A percentile compares a stretch with the other conserved stretches of the same genome.
These are phyloP conservation scores for Russula foetens DNA, from an alignment of 768 basidiomycete genomes.

Conservation along the genomic window DNA sequence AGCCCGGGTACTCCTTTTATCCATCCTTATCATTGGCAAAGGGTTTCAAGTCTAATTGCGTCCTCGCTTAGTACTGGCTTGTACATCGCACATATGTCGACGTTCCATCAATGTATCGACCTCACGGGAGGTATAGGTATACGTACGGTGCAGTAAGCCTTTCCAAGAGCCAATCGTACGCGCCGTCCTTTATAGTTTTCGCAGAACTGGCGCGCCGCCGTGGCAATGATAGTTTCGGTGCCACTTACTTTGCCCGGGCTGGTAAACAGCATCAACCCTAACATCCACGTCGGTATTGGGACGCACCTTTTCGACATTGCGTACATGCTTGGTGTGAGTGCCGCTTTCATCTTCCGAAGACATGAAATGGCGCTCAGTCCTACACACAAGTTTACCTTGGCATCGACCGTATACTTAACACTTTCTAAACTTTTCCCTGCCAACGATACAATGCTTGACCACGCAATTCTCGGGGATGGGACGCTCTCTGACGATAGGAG, in stretches of 20 bases:
- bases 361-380: neutral
- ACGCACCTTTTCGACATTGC: slow-evolving; percentile 57
- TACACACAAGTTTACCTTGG: slow-evolving; percentile 10
- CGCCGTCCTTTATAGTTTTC: neutral
- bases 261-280: slow-evolving; percentile 61
- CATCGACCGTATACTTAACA: slow-evolving; percentile 11
- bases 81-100: slow-evolving; percentile 65
- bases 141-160: slow-evolving; percentile 52
- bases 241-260: slow-evolving; percentile 72
- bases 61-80: slow-evolving; percentile 56
- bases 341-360: neutral
- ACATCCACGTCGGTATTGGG: slow-evolving; percentile 51
- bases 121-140: slow-evolving; percentile 73
- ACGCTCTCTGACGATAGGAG: neutral
- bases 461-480: slow-evolving; percentile 1
- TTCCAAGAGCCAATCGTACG: neutral
- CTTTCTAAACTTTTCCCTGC: slow-evolving; percentile 17
- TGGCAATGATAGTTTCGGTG: slow-evolving; percentile 59
- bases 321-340: slow-evolving; percentile 62
- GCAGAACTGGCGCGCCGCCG: slow-evolving; percentile 80
- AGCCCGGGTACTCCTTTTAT: slow-evolving; percentile 21
- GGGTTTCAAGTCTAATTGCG: neutral
- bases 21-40: neutral
- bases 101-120: slow-evolving; percentile 79
- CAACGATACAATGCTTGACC: slow-evolving; percentile 18